Evolutionary conservation across 1,284 basidiomycete genomes (phyloP).

Genomic region (Anthracocystis panici-leucophaei): DNA sequence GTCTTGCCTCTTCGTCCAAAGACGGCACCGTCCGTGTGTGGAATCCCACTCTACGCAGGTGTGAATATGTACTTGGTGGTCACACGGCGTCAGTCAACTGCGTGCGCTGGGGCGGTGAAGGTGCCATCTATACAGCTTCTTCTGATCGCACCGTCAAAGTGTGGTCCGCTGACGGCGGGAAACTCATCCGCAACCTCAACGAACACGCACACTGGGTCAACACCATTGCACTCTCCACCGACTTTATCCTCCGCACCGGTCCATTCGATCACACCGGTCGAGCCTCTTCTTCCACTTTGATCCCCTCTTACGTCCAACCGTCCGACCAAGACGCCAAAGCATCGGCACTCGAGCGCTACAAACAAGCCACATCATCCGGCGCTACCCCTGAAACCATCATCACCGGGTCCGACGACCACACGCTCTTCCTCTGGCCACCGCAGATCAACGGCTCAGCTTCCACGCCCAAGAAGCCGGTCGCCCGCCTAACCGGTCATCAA

Average conservation of each 20-base stretch:
- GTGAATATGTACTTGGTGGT: conserved; percentile 89
- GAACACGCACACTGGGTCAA: conserved; percentile 99
- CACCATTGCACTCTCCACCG: conserved; percentile 92
- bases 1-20: conserved; percentile 93
- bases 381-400: conserved; percentile 80
- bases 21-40: conserved; percentile 95
- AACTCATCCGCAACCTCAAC: conserved; percentile 78
- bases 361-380: conserved; percentile 78
- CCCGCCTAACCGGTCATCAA: conserved; percentile 92
- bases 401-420: conserved; percentile 92
- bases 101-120: conserved; percentile 86
- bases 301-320: conserved; percentile 38
- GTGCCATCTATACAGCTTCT: conserved; percentile 82
- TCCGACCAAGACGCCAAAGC: conserved; percentile 22
- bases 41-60: conserved; percentile 79
- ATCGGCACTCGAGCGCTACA: conserved; percentile 74
- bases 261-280: conserved; percentile 84
- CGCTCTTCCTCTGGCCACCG: conserved; percentile 71
- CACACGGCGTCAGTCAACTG: conserved; percentile 95
- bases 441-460: conserved; percentile 50
- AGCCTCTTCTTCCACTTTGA: conserved; percentile 9
- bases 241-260: conserved; percentile 92
- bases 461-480: conserved; percentile 81
- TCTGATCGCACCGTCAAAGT: conserved; percentile 93
- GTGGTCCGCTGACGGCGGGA: conserved; percentile 85